These are phyloP conservation scores for Globisporangium polare DNA, from an alignment of 352 stramenopile species.

Conservation along the genomic window DNA sequence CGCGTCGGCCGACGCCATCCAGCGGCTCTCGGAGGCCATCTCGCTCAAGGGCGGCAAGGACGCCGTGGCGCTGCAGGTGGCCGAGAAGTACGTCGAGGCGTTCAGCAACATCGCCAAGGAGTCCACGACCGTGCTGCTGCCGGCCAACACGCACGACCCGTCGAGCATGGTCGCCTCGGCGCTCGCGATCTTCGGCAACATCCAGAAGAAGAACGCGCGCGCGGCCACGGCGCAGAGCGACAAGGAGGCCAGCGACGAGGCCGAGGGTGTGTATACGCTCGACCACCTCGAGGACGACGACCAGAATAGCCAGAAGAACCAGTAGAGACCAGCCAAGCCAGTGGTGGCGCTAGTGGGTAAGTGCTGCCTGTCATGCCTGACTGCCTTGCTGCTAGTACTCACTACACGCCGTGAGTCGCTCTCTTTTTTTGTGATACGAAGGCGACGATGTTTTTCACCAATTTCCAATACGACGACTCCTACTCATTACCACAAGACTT, in stretches of 20 bases:
- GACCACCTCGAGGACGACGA: slow-evolving; percentile 44
- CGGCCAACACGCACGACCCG: slow-evolving; percentile 77
- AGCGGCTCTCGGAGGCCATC: slow-evolving; percentile 70
- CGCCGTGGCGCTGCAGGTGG: slow-evolving; percentile 82
- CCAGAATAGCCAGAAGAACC: slow-evolving; percentile 16
- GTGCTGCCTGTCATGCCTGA: too few relatives aligned
- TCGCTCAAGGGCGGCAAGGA: slow-evolving; percentile 62
- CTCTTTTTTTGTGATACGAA: neutral
- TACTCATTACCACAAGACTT: neutral
- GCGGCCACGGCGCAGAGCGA: slow-evolving; percentile 17
- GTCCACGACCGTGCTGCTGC: slow-evolving; percentile 82
- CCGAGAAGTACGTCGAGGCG: slow-evolving; percentile 91
- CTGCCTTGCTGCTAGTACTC: neutral
- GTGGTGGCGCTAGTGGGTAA: neutral
- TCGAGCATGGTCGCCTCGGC: slow-evolving; percentile 89
- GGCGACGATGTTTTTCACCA: neutral
- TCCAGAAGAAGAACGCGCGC: slow-evolving; percentile 74
- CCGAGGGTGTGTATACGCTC: slow-evolving; percentile 45
- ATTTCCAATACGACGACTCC: neutral
- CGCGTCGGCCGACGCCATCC: slow-evolving; percentile 80
- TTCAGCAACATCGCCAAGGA: slow-evolving; percentile 90
- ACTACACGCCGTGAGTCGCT: neutral
- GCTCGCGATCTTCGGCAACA: slow-evolving; percentile 85
- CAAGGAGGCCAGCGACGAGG: slow-evolving; percentile 20
- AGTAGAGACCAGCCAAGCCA: neutral